Evolutionary conservation across 169 alveolate genomes (phyloP), one percentile per base, ranked within the genome.

Genomic region (Plasmodium knowlesi): DNA sequence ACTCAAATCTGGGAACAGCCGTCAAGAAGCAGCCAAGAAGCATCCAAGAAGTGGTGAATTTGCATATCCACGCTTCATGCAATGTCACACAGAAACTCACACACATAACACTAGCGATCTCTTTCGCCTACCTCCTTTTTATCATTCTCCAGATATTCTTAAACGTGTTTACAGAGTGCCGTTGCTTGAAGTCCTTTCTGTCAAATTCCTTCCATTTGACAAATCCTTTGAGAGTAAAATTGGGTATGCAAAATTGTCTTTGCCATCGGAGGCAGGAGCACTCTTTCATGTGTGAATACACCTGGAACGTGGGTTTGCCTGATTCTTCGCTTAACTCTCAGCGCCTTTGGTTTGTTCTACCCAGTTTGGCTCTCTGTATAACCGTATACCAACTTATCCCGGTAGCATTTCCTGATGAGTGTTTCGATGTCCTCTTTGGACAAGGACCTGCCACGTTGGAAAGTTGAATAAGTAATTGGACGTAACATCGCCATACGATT

Each of bases 71-170:
- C 61, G 61, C 22, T 14, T 50, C 22, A 14, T 50, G 5, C 61
- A 12, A 50, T 14, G 61, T 3, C 19, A 50, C 61, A 10, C 54
- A 32, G n/a, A n/a, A n/a, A n/a, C n/a, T n/a, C 39, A 3, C 39
- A 32, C 39, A 32, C 54, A n/a, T n/a, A n/a, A n/a, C 54, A 0
- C 54, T 43, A 12, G 54, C 74, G 10, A 61, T 61, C 34, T 0
- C 32, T 37, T 67, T 25, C 78, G 41, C 57, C n/a, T 85, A 85
- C 93, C 67, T 73, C 61, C 70, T 85, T 16, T 85, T 73, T 46
- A 85, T 85, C 34, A 76, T 25, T 85, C 93, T 85, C 93, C 93
- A 85, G 74, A 85, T 72, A 53, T 85, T 73, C 79, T 85, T 85
- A 39, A 85, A 85, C 22, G 84, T 73, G 61, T 85, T 85, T 28